Evolutionary conservation across 441 rosid genomes (phyloP), one percentile per base, ranked within the genome.

Genomic region (Populus hybrid): DNA sequence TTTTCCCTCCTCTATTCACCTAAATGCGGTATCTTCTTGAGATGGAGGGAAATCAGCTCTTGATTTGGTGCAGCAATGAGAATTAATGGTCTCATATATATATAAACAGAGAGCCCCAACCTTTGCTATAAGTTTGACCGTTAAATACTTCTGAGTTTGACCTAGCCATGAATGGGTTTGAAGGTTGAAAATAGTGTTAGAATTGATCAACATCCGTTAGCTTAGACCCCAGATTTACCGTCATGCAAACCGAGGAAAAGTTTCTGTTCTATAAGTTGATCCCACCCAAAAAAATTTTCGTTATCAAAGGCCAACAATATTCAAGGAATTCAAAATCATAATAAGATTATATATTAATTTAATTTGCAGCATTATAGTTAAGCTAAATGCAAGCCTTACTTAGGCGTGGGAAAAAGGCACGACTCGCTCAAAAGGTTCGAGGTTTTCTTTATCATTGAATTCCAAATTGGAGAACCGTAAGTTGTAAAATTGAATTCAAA

Each of bases 101-200:
- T 10, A 16, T n/a, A 20, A 35, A 7, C 6, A 21, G 12, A 21
- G 67, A 10, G 7, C 46, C 10, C 14, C 30, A 38, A 26, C 5
- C 79, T 73, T 81, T 75, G 67, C 50, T 9, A 59, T 34, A 36
- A 24, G 20, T 18, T 40, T 65, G 20, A 16, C 9, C 71, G 20
- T 8, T 32, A 16, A 50, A 50, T 20, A n/a, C 53, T 64, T 57
- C 16, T 57, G 69, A 16, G 26, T 72, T 85, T 82, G 84, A 82
- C 85, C 59, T 21, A 35, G 74, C 69, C 73, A 59, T 10, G n/a
- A n/a, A n/a, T n/a, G 21, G 72, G 35, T 76, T 85, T 79, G 82
- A 81, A 71, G 64, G 65, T 81, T 69, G 81, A 76, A 40, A 79
- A 66, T 40, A 8, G 69, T 34, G 18, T n/a, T 30, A n/a, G 71